Conservation (phyloP, 306 rosid genomes). For the Fagus sylvatica region DNA sequence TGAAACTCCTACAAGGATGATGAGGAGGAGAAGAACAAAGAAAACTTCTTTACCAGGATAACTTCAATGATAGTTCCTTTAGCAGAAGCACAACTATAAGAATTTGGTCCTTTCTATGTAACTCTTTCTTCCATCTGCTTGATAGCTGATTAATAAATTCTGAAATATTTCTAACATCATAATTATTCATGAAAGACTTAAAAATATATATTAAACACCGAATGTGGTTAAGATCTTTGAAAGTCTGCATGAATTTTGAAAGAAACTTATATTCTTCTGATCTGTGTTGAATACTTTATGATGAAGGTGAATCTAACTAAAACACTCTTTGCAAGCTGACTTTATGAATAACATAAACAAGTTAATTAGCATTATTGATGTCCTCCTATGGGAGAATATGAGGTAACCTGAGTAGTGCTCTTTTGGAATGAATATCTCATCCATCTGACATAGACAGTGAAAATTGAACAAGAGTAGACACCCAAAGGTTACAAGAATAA, state of each 20-base stretch:
- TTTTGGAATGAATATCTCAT: not conserved
- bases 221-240: not conserved
- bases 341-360: not conserved
- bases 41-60: not conserved
- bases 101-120: too few relatives aligned
- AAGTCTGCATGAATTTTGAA: not conserved
- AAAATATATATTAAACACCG: not conserved
- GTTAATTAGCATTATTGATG: not conserved
- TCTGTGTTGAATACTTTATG: not conserved
- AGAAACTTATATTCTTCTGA: not conserved
- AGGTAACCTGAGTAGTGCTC: not conserved
- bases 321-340: not conserved
- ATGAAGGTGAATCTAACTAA: not conserved
- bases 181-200: not conserved
- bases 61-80: not conserved
- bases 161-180: not conserved
- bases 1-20: not conserved
- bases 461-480: not conserved
- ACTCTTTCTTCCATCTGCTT: not conserved
- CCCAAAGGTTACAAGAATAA: not conserved
- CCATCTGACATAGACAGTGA: not conserved
- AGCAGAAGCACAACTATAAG: too few relatives aligned
- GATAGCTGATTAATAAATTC: not conserved
- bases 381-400: not conserved
- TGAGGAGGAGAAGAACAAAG: not conserved